Evolutionary conservation across 306 rosid genomes (phyloP).

Genomic region (Dalbergia oliveri): DNA sequence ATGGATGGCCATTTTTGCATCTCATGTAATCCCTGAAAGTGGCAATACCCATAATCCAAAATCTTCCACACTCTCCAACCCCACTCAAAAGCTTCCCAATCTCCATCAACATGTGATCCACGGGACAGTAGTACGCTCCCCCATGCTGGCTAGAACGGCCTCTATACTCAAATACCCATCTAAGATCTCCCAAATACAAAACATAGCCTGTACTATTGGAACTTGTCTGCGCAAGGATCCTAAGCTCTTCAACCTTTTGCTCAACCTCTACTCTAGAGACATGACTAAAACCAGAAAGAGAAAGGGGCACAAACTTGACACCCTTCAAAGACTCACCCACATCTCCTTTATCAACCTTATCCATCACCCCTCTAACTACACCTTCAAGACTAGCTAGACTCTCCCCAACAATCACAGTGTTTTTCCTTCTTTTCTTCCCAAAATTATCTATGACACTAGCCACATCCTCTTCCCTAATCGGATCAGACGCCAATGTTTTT

Average conservation of each 20-base stretch:
- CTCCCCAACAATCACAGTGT: constrained; percentile 91
- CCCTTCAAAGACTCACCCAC: constrained; percentile 68
- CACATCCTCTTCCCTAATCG: constrained; percentile 67
- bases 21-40: constrained; percentile 85
- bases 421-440: constrained; percentile 55
- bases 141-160: constrained; percentile 47
- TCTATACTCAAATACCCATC: constrained; percentile 69
- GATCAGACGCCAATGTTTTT: constrained; percentile 42
- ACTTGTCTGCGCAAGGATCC: constrained; percentile 45
- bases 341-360: constrained; percentile 72
- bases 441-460: constrained; percentile 64
- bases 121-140: constrained; percentile 66
- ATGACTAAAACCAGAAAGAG: constrained; percentile 60
- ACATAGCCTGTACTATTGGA: constrained; percentile 65
- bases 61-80: constrained; percentile 52
- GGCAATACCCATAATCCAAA: constrained; percentile 89
- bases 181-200: constrained; percentile 89
- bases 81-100: constrained; percentile 76
- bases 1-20: constrained; percentile 79
- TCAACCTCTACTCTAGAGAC: constrained; percentile 75
- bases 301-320: constrained; percentile 63
- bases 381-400: constrained; percentile 65
- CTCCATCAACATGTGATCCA: constrained; percentile 86
- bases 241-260: constrained; percentile 72
- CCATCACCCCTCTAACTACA: constrained; percentile 73